Evolutionary conservation across 108 stramenopile genomes (phyloP), one percentile per base, ranked within the genome.

Genomic region (Pseudonitzschia pungens): DNA sequence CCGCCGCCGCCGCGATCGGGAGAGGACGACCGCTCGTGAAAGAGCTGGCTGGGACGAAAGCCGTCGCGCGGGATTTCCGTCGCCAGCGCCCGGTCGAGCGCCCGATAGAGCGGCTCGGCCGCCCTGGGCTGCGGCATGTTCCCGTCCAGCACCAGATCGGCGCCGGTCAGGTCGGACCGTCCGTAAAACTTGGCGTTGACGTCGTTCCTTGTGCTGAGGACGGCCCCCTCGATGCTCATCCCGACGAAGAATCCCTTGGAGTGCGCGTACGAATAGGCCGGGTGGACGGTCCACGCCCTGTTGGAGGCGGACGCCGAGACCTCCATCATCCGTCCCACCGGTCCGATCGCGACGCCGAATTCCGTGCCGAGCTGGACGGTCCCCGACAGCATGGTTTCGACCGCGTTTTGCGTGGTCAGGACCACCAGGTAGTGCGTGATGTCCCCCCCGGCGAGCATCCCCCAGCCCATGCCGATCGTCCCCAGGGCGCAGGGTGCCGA

Each of bases 141-240:
- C 26, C 54, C 54, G 26, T 55, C 54, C 36, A 62, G 60, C 4
- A 40, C 32, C 64, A 82, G 62, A 31, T 78, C 60, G 55, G 75
- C 72, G 12, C 73, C 73, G 31, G 72, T 42, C 11, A 71, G 44
- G 24, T 71, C 67, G 12, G 44, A 67, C 20, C 70, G 65, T 4
- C 92, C 92, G 71, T 97, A 97, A 71, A 97, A 97, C 62, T 90
- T 89, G 42, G 87, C 79, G 81, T 97, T 97, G 51, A 95, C 89
- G 63, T 95, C 96, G 29, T 82, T 65, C 15, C 96, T 84, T 7
- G 75, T 52, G 5, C 73, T 76, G 31, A 94, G 69, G 15, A 93
- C 74, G 32, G 80, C 75, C 6, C 91, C 94, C 77, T 97, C 92
- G 45, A 97, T 72, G 57, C 85, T 83, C 42, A 95, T 73, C 27